These are phyloP conservation scores for Penicillium polonicum DNA, from an alignment of 2,329 filamentous ascomycete genomes.

Conservation along the genomic window DNA sequence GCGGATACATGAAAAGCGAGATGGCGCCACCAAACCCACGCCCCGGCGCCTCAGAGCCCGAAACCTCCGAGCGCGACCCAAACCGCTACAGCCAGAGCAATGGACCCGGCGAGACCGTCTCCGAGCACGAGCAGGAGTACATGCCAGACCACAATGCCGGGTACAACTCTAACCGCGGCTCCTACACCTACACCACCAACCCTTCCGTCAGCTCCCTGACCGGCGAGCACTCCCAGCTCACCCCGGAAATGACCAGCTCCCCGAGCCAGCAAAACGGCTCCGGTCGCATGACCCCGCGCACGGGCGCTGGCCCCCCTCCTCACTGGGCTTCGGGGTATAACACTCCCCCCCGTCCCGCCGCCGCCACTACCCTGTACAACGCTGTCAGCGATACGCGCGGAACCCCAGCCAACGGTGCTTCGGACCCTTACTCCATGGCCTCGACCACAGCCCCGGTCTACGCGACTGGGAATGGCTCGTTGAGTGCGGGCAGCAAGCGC, in stretches of 20 bases:
- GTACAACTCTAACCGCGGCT: constrained; percentile 69
- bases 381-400: constrained; percentile 80
- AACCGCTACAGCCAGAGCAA: constrained; percentile 62
- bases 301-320: constrained; percentile 66
- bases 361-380: constrained; percentile 82
- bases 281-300: constrained; percentile 81
- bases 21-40: constrained; percentile 78
- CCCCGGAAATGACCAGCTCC: constrained; percentile 79
- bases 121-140: constrained; percentile 74
- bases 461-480: constrained; percentile 63
- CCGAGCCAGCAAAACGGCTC: constrained; percentile 74
- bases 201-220: constrained; percentile 65
- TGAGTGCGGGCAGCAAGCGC: constrained; percentile 56
- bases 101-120: constrained; percentile 64
- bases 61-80: constrained; percentile 67
- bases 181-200: constrained; percentile 73
- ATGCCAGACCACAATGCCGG: constrained; percentile 73
- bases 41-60: constrained; percentile 56
- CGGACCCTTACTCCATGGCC: constrained; percentile 70
- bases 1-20: constrained; percentile 75
- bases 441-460: constrained; percentile 58
- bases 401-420: constrained; percentile 61
- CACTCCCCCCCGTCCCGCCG: constrained; percentile 69
- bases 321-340: constrained; percentile 76
- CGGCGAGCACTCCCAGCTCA: constrained; percentile 72